phyloP scores from a whole-genome alignment of 2,329 filamentous ascomycete species.

The Colletotrichum chlorophyti region DNA sequence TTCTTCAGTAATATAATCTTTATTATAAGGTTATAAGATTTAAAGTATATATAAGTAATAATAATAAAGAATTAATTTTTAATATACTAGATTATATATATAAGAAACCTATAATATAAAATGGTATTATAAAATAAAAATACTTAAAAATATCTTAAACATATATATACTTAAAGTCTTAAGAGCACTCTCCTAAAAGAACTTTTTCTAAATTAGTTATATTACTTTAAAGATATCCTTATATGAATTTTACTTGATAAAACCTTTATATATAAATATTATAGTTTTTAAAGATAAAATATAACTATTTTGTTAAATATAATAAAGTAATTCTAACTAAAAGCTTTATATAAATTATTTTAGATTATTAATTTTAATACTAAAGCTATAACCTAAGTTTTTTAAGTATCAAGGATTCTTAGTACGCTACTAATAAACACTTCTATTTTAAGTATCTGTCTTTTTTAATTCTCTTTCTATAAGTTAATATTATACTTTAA shows the following conservation, averaged over 20 bases:
- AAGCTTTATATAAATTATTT: no score
- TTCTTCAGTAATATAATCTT: conserved; percentile 12
- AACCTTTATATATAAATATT: not conserved
- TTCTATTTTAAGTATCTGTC: no score
- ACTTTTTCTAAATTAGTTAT: not conserved
- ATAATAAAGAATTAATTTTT: not conserved
- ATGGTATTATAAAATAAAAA: conserved; percentile 3
- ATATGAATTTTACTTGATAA: not conserved
- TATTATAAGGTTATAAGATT: not conserved
- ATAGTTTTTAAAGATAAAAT: not conserved
- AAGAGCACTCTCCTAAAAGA: not conserved
- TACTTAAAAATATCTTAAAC: not conserved
- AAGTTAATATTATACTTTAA: no score
- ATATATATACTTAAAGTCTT: not conserved
- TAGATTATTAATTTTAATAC: no score
- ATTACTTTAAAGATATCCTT: not conserved
- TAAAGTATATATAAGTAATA: conserved; percentile 11
- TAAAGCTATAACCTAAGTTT: no score
- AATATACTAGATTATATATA: not conserved
- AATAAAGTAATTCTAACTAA: no score
- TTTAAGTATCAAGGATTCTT: no score
- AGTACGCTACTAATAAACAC: no score
- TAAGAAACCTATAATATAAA: conserved; percentile 10
- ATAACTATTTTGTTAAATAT: conserved; percentile 11
- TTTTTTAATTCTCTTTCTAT: no score